Percentiles rank a stretch among this genome's conserved stretches.
Conservation (phyloP, 2,329 filamentous ascomycete genomes). For the Trichoderma harzianum region DNA sequence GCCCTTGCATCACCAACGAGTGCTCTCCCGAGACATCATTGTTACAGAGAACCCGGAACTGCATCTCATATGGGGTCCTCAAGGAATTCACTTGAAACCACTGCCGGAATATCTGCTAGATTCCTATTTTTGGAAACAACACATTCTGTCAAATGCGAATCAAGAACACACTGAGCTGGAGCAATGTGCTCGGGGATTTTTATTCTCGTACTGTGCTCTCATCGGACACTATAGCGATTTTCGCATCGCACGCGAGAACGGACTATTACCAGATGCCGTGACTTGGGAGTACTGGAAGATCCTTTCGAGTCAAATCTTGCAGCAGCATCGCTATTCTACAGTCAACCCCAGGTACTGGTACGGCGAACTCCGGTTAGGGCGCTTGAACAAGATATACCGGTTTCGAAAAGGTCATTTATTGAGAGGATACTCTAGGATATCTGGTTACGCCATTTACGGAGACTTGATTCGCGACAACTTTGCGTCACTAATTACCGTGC, state of each 20-base stretch:
- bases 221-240: slow-evolving; percentile 40
- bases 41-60: slow-evolving; percentile 38
- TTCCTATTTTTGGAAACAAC: slow-evolving; percentile 34
- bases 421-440: slow-evolving; percentile 22
- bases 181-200: slow-evolving; percentile 34
- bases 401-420: slow-evolving; percentile 15
- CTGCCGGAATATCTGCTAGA: slow-evolving; percentile 40
- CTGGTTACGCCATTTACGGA: slow-evolving; percentile 33
- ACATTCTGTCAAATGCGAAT: slow-evolving; percentile 22
- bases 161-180: slow-evolving; percentile 5
- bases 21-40: slow-evolving; percentile 32
- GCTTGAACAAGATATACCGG: slow-evolving; percentile 42
- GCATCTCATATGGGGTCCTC: slow-evolving; percentile 39
- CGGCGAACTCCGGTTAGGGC: slow-evolving; percentile 38
- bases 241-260: slow-evolving; percentile 32
- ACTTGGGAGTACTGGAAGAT: slow-evolving; percentile 35
- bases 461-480: slow-evolving; percentile 44
- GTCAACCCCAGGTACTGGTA: slow-evolving; percentile 38
- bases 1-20: slow-evolving; percentile 36
- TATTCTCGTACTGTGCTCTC: slow-evolving; percentile 38
- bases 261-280: slow-evolving; percentile 33
- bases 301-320: slow-evolving; percentile 25
- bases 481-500: slow-evolving; percentile 36
- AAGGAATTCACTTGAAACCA: slow-evolving; percentile 39
- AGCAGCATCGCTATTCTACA: slow-evolving; percentile 24